These are phyloP conservation scores for Apophysomyces trapeziformis DNA, from an alignment of 371 early-diverging fungal genomes.

Conservation along the genomic window DNA sequence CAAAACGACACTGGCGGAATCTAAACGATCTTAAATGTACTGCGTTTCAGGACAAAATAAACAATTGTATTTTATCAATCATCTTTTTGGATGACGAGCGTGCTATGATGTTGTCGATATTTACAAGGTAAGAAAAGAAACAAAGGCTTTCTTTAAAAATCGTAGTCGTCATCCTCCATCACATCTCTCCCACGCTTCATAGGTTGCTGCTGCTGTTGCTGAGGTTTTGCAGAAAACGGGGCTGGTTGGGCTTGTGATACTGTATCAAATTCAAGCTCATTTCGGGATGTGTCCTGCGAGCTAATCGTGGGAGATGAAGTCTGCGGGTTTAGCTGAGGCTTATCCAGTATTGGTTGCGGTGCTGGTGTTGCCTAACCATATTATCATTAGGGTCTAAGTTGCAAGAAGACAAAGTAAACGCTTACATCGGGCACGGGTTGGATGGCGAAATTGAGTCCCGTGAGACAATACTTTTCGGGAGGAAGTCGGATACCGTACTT, in stretches of 20 bases:
- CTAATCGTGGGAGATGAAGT: slow-evolving; percentile 8
- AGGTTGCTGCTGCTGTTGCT: slow-evolving; percentile 7
- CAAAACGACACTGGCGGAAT: background rate
- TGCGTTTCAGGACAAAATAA: background rate
- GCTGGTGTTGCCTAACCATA: slow-evolving; percentile 42
- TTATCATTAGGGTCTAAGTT: background rate
- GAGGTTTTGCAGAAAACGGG: slow-evolving; percentile 10
- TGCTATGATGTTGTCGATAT: slow-evolving; percentile 1
- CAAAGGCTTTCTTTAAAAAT: slow-evolving; percentile 28
- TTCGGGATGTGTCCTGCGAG: slow-evolving; percentile 3
- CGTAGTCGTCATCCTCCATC: slow-evolving; percentile 57
- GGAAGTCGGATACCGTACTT: slow-evolving; percentile 92
- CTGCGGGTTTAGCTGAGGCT: slow-evolving; percentile 14
- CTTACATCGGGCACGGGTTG: slow-evolving; percentile 73
- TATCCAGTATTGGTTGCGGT: slow-evolving; percentile 31
- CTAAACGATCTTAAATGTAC: background rate
- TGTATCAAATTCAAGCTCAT: slow-evolving; percentile 13
- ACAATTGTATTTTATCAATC: background rate
- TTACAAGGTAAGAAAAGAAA: slow-evolving; percentile 3
- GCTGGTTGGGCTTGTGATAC: slow-evolving; percentile 2
- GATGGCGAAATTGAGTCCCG: slow-evolving; percentile 88
- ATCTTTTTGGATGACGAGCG: background rate
- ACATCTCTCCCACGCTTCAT: slow-evolving; percentile 40
- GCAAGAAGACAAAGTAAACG: background rate
- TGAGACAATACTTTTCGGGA: slow-evolving; percentile 89